Percentiles rank a stretch among this genome's conserved stretches.
Evolutionary conservation across 1,284 basidiomycete species (phyloP).

Genomic region (Kalmanozyma brasiliensis): DNA sequence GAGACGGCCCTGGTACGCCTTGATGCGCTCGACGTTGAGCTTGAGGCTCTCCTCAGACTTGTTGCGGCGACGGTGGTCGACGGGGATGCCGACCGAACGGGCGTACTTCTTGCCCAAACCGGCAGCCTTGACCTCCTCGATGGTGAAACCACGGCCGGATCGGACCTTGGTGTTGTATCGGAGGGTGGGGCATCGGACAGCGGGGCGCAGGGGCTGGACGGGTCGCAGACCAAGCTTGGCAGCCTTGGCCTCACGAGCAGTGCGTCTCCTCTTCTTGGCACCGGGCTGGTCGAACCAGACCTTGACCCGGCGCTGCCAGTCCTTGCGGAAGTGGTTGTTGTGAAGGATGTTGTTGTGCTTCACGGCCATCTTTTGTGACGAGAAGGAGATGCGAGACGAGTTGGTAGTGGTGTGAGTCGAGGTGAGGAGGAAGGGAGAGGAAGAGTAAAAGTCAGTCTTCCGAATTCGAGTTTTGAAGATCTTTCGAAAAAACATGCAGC

Average conservation of each 20-base stretch:
- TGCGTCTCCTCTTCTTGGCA: constrained; percentile 94
- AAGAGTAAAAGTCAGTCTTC: constrained; percentile 29
- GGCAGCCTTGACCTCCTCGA: constrained; percentile 94
- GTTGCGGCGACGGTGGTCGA: constrained; percentile 97
- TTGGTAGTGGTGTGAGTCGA: constrained; percentile 6
- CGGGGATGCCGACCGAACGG: constrained; percentile 88
- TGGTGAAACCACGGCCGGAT: constrained; percentile 95
- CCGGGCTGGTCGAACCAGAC: constrained; percentile 99
- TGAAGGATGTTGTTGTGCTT: constrained; percentile 68
- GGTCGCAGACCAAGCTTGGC: constrained; percentile 91
- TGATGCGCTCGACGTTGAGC: constrained; percentile 92
- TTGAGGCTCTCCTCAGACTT: constrained; percentile 96
- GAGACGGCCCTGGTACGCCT: constrained; percentile 84
- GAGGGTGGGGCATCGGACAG: constrained; percentile 94
- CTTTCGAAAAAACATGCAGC: background rate
- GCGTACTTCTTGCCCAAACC: constrained; percentile 96
- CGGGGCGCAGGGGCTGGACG: constrained; percentile 90
- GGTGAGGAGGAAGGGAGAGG: background rate
- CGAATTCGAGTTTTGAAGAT: constrained; percentile 5
- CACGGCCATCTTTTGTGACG: constrained; percentile 60
- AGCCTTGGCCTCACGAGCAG: constrained; percentile 91
- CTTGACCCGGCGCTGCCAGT: constrained; percentile 82
- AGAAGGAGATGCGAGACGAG: background rate
- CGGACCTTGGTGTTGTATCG: constrained; percentile 99
- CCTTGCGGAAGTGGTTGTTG: constrained; percentile 94